phyloP scores from a whole-genome alignment of 208 protist species.

The Angomonas deanei region DNA sequence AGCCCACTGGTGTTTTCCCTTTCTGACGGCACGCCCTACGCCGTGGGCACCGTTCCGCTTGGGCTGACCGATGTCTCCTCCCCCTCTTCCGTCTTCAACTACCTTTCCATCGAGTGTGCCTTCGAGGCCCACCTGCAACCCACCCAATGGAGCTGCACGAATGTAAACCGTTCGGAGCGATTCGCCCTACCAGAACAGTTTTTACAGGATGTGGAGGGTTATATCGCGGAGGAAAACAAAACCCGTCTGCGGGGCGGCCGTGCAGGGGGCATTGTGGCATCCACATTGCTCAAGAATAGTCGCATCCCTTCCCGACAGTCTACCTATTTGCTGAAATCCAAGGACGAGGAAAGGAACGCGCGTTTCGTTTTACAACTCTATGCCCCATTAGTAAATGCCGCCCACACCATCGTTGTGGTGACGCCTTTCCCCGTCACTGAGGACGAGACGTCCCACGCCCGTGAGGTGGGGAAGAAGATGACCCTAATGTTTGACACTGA shows the following conservation, averaged over 20 bases:
- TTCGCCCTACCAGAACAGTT: slow-evolving; percentile 11
- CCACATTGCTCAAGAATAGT: not conserved
- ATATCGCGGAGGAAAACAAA: not conserved
- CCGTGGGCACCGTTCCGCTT: slow-evolving; percentile 14
- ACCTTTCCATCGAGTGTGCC: slow-evolving; percentile 27
- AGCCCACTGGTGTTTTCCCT: too few species aligned
- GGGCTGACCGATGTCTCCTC: not conserved
- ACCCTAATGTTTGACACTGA: not conserved
- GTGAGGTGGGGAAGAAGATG: not conserved
- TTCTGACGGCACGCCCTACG: too few species aligned
- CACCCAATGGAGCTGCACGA: not conserved
- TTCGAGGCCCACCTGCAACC: slow-evolving; percentile 28
- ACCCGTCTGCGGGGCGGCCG: not conserved
- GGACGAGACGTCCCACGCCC: not conserved
- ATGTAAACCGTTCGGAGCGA: not conserved
- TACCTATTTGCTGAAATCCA: not conserved
- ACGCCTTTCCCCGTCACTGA: not conserved
- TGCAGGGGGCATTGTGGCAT: not conserved
- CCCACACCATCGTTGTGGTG: not conserved
- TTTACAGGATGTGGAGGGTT: slow-evolving; percentile 1
- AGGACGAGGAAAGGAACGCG: not conserved
- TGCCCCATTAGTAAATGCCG: not conserved
- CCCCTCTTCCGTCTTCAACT: slow-evolving; percentile 22
- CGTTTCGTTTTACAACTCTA: not conserved
- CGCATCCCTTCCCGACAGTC: slow-evolving; percentile 1